Evolutionary conservation across 805 yeast genomes (phyloP), one percentile per base, ranked within the genome.

Genomic region (Cyberlindnera mississippiensis): DNA sequence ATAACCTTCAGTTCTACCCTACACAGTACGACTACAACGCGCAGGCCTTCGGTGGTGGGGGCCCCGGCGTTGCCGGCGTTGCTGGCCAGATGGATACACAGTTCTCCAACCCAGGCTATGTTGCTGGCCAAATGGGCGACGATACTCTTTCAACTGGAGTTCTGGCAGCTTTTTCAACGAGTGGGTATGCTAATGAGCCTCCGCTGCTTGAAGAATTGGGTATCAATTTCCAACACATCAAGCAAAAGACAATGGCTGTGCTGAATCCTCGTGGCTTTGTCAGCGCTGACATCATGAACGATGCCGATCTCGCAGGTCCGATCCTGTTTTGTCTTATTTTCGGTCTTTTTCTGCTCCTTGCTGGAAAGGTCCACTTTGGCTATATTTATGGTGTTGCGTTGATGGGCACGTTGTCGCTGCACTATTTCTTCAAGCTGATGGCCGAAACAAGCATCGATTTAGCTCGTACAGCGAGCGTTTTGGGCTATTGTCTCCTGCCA

Each of bases 281-380:
- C 15, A 78, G 83, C 36, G 78, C 80, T 30, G 93, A 88, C 52
- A 81, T 82, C 28, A 76, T 87, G 78, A 79, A 81, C 40, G 99
- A 91, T 63, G 75, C 93, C 19, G 99, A 93, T 60, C 71, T 93
- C 52, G 97, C 98, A 0, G 99, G 99, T 1, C 99, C 99, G 1
- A 72, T 93, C 26, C 67, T 93, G 31, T 93, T 91, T 62, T 91
- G 91, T 56, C 68, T 93, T 39, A 63, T 88, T 42, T 91, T 91
- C 59, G 99, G 96, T 16, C 75, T 89, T 1, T 78, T 84, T 46
- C 68, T 93, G 40, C 67, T 91, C 38, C 70, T 90, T 33, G 82
- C 96, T 1, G 98, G 99, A 5, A 93, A 91, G 62, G 85, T 91
- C 13, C 98, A 93, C 62, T 93, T 93, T 60, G 98, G 98, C 2